Evolutionary conservation across 2,329 filamentous ascomycete genomes (phyloP).

Genomic region (Sarocladium strictum): DNA sequence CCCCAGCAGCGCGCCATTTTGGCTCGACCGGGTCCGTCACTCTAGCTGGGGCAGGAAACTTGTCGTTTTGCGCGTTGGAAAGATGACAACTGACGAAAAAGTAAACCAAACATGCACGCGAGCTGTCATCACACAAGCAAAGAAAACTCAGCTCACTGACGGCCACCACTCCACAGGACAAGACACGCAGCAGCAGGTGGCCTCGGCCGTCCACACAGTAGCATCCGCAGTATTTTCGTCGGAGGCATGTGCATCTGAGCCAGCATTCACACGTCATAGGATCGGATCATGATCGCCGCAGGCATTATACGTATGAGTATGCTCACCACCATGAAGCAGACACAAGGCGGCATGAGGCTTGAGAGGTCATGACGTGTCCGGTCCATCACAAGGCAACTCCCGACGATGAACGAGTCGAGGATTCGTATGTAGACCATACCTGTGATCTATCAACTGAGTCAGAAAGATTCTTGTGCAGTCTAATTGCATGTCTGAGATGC

Average conservation of each 20-base stretch:
- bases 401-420: too few relatives aligned
- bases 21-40: background rate
- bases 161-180: background rate
- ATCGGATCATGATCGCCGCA: background rate
- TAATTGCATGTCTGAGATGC: too few relatives aligned
- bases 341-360: background rate
- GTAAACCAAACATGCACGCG: background rate
- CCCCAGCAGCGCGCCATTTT: background rate
- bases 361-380: background rate
- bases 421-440: too few relatives aligned
- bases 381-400: background rate
- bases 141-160: background rate
- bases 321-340: too few relatives aligned
- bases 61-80: background rate
- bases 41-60: background rate
- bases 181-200: background rate
- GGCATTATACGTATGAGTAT: background rate
- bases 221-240: background rate
- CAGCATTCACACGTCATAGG: background rate
- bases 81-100: slow-evolving; percentile 5
- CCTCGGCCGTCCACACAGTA: background rate
- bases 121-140: slow-evolving; percentile 3
- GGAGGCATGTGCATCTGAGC: background rate
- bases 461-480: too few relatives aligned
- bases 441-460: too few relatives aligned